Conservation (phyloP, 495 filamentous ascomycete species). For the Neurospora sp. region DNA sequence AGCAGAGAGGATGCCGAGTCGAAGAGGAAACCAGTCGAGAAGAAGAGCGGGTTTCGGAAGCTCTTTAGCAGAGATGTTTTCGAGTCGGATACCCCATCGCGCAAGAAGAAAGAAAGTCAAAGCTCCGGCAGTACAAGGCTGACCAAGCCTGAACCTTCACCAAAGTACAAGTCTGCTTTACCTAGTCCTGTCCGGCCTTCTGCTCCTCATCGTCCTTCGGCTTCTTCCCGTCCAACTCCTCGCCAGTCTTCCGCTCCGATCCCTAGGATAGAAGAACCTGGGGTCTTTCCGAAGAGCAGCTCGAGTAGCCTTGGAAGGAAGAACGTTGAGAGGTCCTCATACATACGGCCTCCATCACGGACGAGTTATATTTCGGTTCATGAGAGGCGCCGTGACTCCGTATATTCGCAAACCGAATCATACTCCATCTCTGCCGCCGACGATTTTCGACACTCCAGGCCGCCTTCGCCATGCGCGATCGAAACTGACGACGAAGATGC, state of each 20-base stretch:
- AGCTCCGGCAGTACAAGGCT: constrained; percentile 1
- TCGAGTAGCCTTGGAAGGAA: background rate
- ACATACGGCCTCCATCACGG: constrained; percentile 24
- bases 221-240: constrained; percentile 1
- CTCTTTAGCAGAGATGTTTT: constrained; percentile 22
- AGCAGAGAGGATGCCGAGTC: constrained; percentile 8
- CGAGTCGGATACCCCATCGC: constrained; percentile 13
- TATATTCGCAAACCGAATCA: constrained; percentile 50
- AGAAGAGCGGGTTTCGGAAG: constrained; percentile 22
- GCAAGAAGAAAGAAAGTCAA: constrained; percentile 14
- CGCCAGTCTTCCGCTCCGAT: constrained; percentile 15
- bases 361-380: constrained; percentile 42
- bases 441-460: constrained; percentile 20
- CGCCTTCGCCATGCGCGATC: constrained; percentile 4
- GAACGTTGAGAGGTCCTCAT: constrained; percentile 19
- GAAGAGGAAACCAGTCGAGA: constrained; percentile 14
- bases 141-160: background rate
- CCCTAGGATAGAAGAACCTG: constrained; percentile 26
- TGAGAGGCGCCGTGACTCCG: constrained; percentile 45
- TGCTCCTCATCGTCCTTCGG: constrained; percentile 12
- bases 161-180: background rate
- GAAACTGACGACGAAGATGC: background rate
- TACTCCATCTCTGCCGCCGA: constrained; percentile 42
- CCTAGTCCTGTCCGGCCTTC: background rate
- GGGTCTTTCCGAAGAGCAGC: constrained; percentile 26